These are phyloP conservation scores for Zasmidium angulare DNA, from an alignment of 2,329 filamentous ascomycete genomes.

Conservation along the genomic window DNA sequence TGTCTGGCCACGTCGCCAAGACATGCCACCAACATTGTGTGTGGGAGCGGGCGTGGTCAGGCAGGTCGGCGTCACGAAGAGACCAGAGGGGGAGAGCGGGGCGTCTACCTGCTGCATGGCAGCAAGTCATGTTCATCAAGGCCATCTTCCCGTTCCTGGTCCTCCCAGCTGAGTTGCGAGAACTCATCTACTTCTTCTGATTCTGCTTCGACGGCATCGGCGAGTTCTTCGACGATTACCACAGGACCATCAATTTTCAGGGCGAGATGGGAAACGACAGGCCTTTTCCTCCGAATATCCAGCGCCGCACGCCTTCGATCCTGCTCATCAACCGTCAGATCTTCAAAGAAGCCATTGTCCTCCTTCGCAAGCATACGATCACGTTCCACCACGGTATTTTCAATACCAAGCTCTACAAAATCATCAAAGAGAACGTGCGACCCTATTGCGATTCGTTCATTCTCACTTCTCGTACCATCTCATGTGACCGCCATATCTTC, in stretches of 20 bases:
- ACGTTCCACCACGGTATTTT: constrained; percentile 32
- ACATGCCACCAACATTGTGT: too few species aligned
- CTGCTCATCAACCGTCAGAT: constrained; percentile 38
- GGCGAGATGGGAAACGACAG: not conserved
- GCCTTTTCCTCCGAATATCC: constrained; percentile 4
- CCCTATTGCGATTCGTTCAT: too few species aligned
- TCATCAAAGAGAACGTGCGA: too few species aligned
- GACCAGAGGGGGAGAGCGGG: too few species aligned
- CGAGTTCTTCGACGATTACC: constrained; percentile 16
- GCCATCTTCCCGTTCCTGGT: constrained; percentile 28
- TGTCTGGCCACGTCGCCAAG: too few species aligned
- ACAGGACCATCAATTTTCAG: not conserved
- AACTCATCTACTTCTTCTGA: constrained; percentile 26
- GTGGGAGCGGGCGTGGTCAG: too few species aligned
- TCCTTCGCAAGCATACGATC: constrained; percentile 24
- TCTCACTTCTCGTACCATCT: too few species aligned
- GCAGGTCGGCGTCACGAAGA: too few species aligned
- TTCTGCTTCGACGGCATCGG: constrained; percentile 22
- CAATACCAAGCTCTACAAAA: constrained; percentile 1
- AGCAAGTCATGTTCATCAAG: constrained; percentile 17
- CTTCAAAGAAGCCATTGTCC: constrained; percentile 30
- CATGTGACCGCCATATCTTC: too few species aligned
- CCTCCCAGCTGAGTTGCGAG: constrained; percentile 30
- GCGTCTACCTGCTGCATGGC: too few species aligned
- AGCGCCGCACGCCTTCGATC: constrained; percentile 28